Conservation (phyloP, 2,329 filamentous ascomycete genomes). For the Neurospora sp. region DNA sequence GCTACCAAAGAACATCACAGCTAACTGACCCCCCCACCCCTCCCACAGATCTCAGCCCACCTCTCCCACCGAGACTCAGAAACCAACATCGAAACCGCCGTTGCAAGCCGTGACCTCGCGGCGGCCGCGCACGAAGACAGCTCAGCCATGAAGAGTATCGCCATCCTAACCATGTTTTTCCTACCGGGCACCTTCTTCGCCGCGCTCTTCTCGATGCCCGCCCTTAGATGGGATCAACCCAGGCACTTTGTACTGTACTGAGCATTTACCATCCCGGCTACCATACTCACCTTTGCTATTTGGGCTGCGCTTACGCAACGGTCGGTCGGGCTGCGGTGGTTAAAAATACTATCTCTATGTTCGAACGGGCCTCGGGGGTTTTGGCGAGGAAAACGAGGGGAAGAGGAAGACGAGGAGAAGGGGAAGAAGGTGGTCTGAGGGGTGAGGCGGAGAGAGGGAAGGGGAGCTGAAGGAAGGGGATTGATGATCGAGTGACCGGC, state of each 20-base stretch:
- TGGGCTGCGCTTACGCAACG: constrained; percentile 1
- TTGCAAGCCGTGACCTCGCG: constrained; percentile 23
- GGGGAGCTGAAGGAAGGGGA: background rate
- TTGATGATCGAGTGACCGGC: background rate
- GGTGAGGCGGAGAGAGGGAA: background rate
- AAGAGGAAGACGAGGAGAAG: background rate
- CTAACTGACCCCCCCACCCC: background rate
- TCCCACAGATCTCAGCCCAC: background rate
- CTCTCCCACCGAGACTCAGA: background rate
- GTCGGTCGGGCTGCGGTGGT: background rate
- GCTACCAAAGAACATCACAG: background rate
- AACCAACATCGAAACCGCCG: constrained; percentile 7
- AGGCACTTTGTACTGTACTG: constrained; percentile 15
- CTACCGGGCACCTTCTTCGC: constrained; percentile 33
- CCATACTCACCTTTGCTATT: constrained; percentile 7
- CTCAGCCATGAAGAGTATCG: constrained; percentile 34
- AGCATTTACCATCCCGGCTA: constrained; percentile 14
- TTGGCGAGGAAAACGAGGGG: background rate
- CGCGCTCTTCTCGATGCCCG: constrained; percentile 29
- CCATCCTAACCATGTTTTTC: constrained; percentile 34
- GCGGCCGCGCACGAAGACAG: constrained; percentile 29
- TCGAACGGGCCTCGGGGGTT: background rate
- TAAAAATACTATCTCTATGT: background rate
- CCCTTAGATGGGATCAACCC: constrained; percentile 24
- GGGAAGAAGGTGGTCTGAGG: background rate